Conservation (phyloP, 2,329 filamentous ascomycete species). For the Talaromyces sp. region DNA sequence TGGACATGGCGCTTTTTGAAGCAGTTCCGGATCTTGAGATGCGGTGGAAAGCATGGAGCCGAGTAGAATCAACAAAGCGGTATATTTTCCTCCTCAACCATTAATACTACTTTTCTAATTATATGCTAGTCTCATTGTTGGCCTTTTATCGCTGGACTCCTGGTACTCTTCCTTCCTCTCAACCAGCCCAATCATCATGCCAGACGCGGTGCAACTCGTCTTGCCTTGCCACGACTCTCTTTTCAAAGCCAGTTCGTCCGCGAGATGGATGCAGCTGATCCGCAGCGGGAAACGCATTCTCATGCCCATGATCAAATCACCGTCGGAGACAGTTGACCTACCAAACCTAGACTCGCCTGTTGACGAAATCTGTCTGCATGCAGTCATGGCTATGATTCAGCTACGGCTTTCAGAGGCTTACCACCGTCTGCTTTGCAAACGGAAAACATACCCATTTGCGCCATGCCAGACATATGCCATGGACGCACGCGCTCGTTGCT, state of each 20-base stretch:
- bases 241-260: slow-evolving; percentile 36
- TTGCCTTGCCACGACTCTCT: slow-evolving; percentile 41
- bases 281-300: slow-evolving; percentile 28
- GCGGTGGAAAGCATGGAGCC: slow-evolving; percentile 49
- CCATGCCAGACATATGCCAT: slow-evolving; percentile 43
- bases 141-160: slow-evolving; percentile 41
- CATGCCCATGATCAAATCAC: slow-evolving; percentile 27
- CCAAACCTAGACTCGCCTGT: slow-evolving; percentile 26
- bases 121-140: slow-evolving; percentile 35
- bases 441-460: slow-evolving; percentile 34
- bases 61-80: slow-evolving; percentile 47
- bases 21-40: slow-evolving; percentile 38
- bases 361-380: slow-evolving; percentile 32
- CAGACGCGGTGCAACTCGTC: slow-evolving; percentile 42
- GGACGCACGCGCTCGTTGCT: slow-evolving; percentile 40
- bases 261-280: slow-evolving; percentile 32
- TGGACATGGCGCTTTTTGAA: slow-evolving; percentile 38
- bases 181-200: slow-evolving; percentile 41
- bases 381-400: slow-evolving; percentile 34
- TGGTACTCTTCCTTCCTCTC: slow-evolving; percentile 46
- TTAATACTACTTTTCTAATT: not conserved
- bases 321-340: slow-evolving; percentile 29
- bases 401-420: slow-evolving; percentile 39
- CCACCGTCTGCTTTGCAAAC: slow-evolving; percentile 35
- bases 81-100: slow-evolving; percentile 6